Base-by-base conservation (phyloP, 257 asterid species). In the Anisodus tanguticus region DNA sequence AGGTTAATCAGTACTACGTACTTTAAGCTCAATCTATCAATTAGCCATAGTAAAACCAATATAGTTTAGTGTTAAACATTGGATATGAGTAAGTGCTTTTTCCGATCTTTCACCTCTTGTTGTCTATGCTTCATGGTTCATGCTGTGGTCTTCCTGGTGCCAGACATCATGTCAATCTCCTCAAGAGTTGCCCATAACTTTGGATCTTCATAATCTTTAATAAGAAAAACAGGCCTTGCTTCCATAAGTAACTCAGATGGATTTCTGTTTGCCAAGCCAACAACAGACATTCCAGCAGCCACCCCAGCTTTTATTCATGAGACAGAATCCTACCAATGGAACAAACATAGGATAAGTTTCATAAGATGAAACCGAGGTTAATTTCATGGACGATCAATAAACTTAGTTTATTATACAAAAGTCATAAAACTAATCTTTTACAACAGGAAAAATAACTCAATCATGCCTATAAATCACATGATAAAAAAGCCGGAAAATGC, bases 251-350 rank as follows among this genome's bases (percentile, higher is more conserved):
- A 1, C 13, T 90, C 70, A 6, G 93, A 89, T 8, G 98, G 98
- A 84, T 94, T 95, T 86, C 98, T 83, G 1, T 97, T 95, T 10
- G 92, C 87, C 88, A 95, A 88, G 35, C 98, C 98, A 69, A 95
- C 47, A 10, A 97, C 95, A 15, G 97, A 92, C 89, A 95, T 71
- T 49, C 95, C 94, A n/a, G 98, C 98, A 0, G 98, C 97, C 81
- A 95, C 98, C 72, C 98, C 98, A 4, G 99, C 98, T 86, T 85
- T 94, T 88, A 95, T 94, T 67, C 99, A 97, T 0, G 99, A 94
- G 83, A 89, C 90, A 71, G 98, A 95, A 87, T 95, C 98, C 98
- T 95, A 89, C 64, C 84, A 26, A 77, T 51, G 26, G 64, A 77
- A 35, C 49, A 85, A 35, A 26, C 81, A 51, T 26, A 53, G 1